Evolutionary conservation across 331 rosid genomes (phyloP).

Genomic region (Dryas integrifolia): DNA sequence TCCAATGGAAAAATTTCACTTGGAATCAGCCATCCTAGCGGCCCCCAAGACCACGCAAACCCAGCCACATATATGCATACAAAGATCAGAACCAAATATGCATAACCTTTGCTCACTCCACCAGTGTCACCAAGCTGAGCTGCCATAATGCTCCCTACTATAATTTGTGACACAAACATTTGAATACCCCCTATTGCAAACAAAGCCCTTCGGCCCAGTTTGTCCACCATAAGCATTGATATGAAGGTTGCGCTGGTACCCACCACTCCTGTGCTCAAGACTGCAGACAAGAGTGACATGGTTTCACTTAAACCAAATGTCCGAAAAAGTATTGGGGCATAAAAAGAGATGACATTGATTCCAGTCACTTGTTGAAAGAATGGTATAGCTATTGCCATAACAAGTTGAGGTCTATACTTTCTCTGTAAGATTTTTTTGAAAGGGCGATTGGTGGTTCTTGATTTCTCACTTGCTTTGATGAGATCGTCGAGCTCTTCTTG

Average conservation of each 20-base stretch:
- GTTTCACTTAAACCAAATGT: slow-evolving; percentile 72
- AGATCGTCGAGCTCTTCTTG: slow-evolving; percentile 57
- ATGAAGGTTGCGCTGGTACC: slow-evolving; percentile 56
- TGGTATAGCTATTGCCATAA: slow-evolving; percentile 67
- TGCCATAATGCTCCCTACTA: slow-evolving; percentile 51
- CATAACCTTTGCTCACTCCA: slow-evolving; percentile 29
- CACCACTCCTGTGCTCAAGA: slow-evolving; percentile 47
- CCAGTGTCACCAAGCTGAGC: slow-evolving; percentile 43
- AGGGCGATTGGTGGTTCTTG: slow-evolving; percentile 37
- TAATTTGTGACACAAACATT: slow-evolving; percentile 51
- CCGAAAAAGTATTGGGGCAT: slow-evolving; percentile 57
- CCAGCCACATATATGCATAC: slow-evolving; percentile 39
- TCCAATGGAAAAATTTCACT: slow-evolving; percentile 48
- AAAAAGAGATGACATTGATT: slow-evolving; percentile 69
- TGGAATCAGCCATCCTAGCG: slow-evolving; percentile 52
- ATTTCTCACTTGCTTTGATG: slow-evolving; percentile 36
- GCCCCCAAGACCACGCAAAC: slow-evolving; percentile 52
- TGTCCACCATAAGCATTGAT: slow-evolving; percentile 69
- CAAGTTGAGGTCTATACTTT: slow-evolving; percentile 67
- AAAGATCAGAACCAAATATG: slow-evolving; percentile 28
- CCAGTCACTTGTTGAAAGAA: slow-evolving; percentile 79
- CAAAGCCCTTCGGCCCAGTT: slow-evolving; percentile 56
- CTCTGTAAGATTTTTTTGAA: slow-evolving; percentile 34
- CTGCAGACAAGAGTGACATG: slow-evolving; percentile 53
- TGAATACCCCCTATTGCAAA: slow-evolving; percentile 61